phyloP scores from a whole-genome alignment of 2,329 filamentous ascomycete genomes.

The Dryadomyces quercus-mongolicae region DNA sequence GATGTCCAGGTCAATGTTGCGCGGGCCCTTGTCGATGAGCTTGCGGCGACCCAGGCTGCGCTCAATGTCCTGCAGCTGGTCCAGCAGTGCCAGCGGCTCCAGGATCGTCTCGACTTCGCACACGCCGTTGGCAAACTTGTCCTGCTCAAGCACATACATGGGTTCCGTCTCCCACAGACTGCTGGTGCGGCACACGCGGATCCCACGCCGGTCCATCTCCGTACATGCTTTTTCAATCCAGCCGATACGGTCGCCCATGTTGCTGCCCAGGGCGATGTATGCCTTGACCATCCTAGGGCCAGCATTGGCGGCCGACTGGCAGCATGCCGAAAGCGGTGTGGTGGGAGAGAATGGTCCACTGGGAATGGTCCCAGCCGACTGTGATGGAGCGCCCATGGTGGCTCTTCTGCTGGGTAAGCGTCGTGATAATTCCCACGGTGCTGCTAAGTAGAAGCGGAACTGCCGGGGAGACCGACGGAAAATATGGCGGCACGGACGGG shows the following conservation, averaged over 20 bases:
- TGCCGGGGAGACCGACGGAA: background rate
- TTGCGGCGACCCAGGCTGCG: slow-evolving; percentile 68
- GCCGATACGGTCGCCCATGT: slow-evolving; percentile 72
- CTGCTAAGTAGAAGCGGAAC: background rate
- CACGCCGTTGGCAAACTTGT: slow-evolving; percentile 79
- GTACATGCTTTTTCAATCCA: slow-evolving; percentile 78
- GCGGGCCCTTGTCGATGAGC: slow-evolving; percentile 80
- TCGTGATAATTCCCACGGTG: background rate
- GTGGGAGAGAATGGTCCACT: slow-evolving; percentile 2
- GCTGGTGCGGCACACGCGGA: slow-evolving; percentile 69
- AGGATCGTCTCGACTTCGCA: slow-evolving; percentile 80
- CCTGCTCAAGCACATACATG: slow-evolving; percentile 92
- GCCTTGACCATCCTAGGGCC: slow-evolving; percentile 27
- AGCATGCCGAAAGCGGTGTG: slow-evolving; percentile 3
- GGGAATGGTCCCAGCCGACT: too few relatives aligned
- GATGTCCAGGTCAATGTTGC: slow-evolving; percentile 91
- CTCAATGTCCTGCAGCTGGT: slow-evolving; percentile 77
- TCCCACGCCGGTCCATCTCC: slow-evolving; percentile 61
- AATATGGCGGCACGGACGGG: background rate
- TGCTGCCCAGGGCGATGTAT: slow-evolving; percentile 85
- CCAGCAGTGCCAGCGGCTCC: slow-evolving; percentile 61
- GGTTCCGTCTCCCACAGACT: slow-evolving; percentile 88
- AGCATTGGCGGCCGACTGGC: slow-evolving; percentile 2
- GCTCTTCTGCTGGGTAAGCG: background rate
- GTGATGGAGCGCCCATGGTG: background rate